Evolutionary conservation across 768 basidiomycete species (phyloP), one percentile per base, ranked within the genome.

Genomic region (Suillus fuscotomentosus): DNA sequence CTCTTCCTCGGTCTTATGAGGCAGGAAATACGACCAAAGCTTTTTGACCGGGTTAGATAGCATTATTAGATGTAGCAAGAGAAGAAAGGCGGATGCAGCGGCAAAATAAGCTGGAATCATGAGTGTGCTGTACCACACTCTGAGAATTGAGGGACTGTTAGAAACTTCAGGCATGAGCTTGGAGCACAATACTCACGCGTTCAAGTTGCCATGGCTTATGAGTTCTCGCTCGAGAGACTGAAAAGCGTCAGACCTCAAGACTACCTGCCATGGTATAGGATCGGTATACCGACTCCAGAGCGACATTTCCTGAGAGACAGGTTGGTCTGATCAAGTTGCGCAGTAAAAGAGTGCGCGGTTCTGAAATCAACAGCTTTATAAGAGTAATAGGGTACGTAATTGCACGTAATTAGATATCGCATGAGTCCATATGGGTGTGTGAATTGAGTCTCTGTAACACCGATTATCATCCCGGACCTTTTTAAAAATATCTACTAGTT

Each of bases 91-190:
- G 24, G 67, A 68, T 45, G 65, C 62, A 59, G 51, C 42, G 6
- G 67, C 65, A 34, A 62, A 41, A 60, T 66, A 68, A 38, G 60
- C 38, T n/a, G 67, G 67, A 31, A 68, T 55, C 62, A 63, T 36
- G n/a, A 68, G 68, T 27, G 68, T 65, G 62, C 50, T 60, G 6
- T 31, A 39, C 61, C 51, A 63, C 13, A 60, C 22, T 15, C 66
- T 69, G 15, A 14, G 11, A 9, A 45, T 15, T 34, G 9, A 36
- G 20, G 63, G 13, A n/a, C n/a, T 38, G 10, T 47, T 14, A 63
- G 41, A 27, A 27, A 6, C 11, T 42, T 53, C 4, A 54, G 45
- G 22, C 22, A 27, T 60, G 51, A 59, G 22, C 22, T 57, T 24
- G 42, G 42, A 15, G 20, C 9, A 41, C 24, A 24, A 43, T 22